Conservation (phyloP, 169 alveolate genomes). For the Eimeria brunetti region DNA sequence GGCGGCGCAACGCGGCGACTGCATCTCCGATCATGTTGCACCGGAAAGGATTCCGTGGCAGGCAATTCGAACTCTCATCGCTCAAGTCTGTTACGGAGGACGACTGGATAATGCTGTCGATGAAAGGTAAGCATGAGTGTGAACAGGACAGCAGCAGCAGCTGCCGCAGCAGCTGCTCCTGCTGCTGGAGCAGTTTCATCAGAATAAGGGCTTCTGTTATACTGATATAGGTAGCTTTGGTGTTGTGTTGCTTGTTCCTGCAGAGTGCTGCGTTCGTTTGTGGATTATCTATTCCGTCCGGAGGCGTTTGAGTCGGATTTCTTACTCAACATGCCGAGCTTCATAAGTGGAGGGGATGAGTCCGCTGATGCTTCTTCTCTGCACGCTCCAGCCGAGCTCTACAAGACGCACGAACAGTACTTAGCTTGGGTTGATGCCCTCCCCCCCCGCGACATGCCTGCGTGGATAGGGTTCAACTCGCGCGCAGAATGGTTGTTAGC, state of each 20-base stretch:
- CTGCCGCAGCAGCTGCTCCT: neutral
- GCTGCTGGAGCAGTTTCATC: neutral
- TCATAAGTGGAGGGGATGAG: constrained; percentile 9
- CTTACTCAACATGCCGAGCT: constrained; percentile 46
- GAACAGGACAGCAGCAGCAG: neutral
- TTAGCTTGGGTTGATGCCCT: constrained; percentile 79
- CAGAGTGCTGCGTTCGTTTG: constrained; percentile 75
- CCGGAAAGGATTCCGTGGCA: constrained; percentile 99
- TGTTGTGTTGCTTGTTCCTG: neutral
- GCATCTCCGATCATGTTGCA: constrained; percentile 86
- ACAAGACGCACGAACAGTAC: constrained; percentile 77
- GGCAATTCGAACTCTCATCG: constrained; percentile 96
- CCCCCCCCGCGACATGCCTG: constrained; percentile 75
- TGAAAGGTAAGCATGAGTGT: constrained; percentile 85
- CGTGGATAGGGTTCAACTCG: constrained; percentile 81
- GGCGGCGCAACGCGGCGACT: constrained; percentile 68
- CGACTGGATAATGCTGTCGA: constrained; percentile 98
- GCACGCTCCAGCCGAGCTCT: constrained; percentile 65
- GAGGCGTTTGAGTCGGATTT: constrained; percentile 70
- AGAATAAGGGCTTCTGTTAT: neutral
- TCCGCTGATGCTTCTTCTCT: constrained; percentile 6
- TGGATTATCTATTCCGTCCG: constrained; percentile 76
- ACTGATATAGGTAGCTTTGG: neutral
- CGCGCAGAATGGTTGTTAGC: constrained; percentile 80
- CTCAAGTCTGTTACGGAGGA: constrained; percentile 97